These are phyloP conservation scores for Pisolithus albus DNA, from an alignment of 768 basidiomycete genomes.

Conservation along the genomic window DNA sequence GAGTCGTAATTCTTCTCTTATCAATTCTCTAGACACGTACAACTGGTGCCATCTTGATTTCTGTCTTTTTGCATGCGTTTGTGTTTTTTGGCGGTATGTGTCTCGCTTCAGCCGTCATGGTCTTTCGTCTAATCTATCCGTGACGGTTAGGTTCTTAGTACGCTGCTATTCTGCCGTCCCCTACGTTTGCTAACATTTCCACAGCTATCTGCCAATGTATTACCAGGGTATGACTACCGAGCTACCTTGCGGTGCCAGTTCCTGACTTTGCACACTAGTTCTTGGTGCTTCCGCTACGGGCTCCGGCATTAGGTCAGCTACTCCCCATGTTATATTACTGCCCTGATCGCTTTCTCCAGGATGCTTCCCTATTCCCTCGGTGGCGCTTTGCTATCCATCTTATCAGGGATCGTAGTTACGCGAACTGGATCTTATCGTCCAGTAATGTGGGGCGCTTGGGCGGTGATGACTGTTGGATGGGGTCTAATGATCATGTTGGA, in stretches of 20 bases:
- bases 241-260: neutral
- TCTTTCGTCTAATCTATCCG: neutral
- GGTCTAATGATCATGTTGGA: conserved; percentile 33
- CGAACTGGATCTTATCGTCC: conserved; percentile 25
- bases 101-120: neutral
- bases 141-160: conserved; percentile 20
- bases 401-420: conserved; percentile 22
- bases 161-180: neutral
- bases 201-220: conserved; percentile 35
- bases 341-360: conserved; percentile 13
- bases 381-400: conserved; percentile 11
- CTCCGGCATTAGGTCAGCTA: conserved; percentile 25
- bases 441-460: conserved; percentile 26
- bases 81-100: conserved; percentile 28
- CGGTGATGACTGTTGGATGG: conserved; percentile 28
- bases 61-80: conserved; percentile 29
- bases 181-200: conserved; percentile 2
- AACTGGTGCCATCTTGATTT: conserved; percentile 26
- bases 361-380: conserved; percentile 32
- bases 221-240: conserved; percentile 25
- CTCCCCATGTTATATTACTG: too few species aligned
- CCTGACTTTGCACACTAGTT: conserved; percentile 10
- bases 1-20: neutral
- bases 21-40: conserved; percentile 29
- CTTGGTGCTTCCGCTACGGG: conserved; percentile 32